Percentiles rank a stretch among this genome's conserved stretches.
Conservation (phyloP, 371 early-diverging fungal species). For the Saksenaea vasiformis region DNA sequence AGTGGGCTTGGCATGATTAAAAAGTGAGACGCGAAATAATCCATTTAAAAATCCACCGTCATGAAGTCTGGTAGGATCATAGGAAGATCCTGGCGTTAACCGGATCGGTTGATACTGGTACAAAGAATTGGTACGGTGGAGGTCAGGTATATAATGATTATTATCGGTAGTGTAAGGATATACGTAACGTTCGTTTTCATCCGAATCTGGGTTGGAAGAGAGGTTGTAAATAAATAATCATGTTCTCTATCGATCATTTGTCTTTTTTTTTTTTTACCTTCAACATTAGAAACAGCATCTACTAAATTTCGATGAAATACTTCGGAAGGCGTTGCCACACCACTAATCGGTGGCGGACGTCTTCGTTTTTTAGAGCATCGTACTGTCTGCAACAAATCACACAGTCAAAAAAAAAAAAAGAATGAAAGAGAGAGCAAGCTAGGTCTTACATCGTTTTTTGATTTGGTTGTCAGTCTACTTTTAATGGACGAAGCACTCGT, state of each 20-base stretch:
- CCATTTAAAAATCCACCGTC: slow-evolving; percentile 12
- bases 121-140: slow-evolving; percentile 13
- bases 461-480: background rate
- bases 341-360: slow-evolving; percentile 31
- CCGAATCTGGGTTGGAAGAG: slow-evolving; percentile 33
- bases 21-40: slow-evolving; percentile 7
- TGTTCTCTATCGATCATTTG: too few species aligned
- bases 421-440: background rate
- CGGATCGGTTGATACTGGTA: slow-evolving; percentile 30
- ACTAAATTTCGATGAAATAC: slow-evolving; percentile 39
- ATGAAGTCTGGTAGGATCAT: background rate
- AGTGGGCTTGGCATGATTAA: background rate
- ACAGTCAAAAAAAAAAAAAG: background rate
- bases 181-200: slow-evolving; percentile 52
- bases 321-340: slow-evolving; percentile 37
- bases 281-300: slow-evolving; percentile 42
- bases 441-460: background rate
- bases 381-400: background rate
- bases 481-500: background rate
- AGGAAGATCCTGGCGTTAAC: slow-evolving; percentile 11
- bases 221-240: background rate
- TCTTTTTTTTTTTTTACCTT: too few species aligned
- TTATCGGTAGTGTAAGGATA: slow-evolving; percentile 35
- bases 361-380: slow-evolving; percentile 25
- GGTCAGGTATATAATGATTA: slow-evolving; percentile 3